Base-by-base conservation (phyloP, 78 protist species). In the Cavenderia fasciculata region DNA sequence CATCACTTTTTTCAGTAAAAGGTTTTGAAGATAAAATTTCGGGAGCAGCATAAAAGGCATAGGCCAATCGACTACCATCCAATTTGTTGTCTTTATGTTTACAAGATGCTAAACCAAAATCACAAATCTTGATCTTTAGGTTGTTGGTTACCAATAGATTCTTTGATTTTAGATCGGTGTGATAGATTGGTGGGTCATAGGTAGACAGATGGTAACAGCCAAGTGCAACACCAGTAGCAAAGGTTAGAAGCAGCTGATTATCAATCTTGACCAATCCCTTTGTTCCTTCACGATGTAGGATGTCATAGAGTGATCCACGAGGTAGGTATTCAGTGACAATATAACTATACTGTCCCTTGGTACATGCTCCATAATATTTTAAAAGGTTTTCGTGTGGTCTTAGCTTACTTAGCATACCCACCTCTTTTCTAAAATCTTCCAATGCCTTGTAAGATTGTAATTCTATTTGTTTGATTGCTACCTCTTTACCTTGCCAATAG, bases 101-200 rank as follows among this genome's bases (percentile, higher is more conserved):
- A 70, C 90, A 82, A 16, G 78, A 68, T 25, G 90, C 90, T 27
- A 82, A n/a, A 5, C 90, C 90, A 57, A 82, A 82, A 49, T 82
- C 90, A 1, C 77, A 74, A 23, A 82, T 82, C 62, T 82, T 82
- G 29, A 82, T 68, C 44, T 82, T 65, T 4, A 82, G n/a, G 8
- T 21, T 41, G 25, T 82, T 82, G 63, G 90, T 82, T 4, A 82
- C 78, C 11, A 82, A 47, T 29, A 82, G 29, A 43, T 82, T 82
- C 63, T 82, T 82, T 4, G 90, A 40, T 57, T 82, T 82, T 6
- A 82, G 63, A 47, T 82, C 90, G 0, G 90, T 82, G 51, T 82
- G 90, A 33, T 61, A 82, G 34, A 82, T 82, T 25, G 90, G 90
- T 57, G 90, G 90, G 25, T 82, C 90, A 31, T 82, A 82, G 51